Conservation (phyloP, 306 rosid genomes). For the Lablab purpureus region DNA sequence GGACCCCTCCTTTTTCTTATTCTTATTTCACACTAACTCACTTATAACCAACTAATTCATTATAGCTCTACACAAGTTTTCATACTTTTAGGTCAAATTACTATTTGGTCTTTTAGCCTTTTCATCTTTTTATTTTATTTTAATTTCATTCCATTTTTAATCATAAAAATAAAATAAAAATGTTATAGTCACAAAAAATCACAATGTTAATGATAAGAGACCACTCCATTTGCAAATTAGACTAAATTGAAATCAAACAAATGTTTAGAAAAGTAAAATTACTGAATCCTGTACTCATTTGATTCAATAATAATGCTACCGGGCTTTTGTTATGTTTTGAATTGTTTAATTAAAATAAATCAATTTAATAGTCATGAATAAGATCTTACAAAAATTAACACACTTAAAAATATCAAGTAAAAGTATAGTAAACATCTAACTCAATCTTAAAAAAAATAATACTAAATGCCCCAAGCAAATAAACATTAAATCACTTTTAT, state of each 20-base stretch:
- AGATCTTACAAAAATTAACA: background rate
- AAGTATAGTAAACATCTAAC: background rate
- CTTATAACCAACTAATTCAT: no score
- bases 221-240: no score
- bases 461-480: background rate
- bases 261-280: background rate
- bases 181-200: no score
- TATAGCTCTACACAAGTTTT: background rate
- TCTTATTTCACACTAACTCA: conserved; percentile 9
- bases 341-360: no score
- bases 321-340: no score
- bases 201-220: no score
- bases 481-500: background rate
- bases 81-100: background rate
- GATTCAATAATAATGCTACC: background rate
- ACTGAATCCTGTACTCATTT: background rate
- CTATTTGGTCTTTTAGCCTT: background rate
- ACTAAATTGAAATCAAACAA: no score
- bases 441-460: background rate
- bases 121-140: background rate
- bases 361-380: no score
- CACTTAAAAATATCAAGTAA: background rate
- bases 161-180: background rate
- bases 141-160: background rate
- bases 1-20: background rate